These are phyloP conservation scores for Neurospora discreta DNA, from an alignment of 495 filamentous ascomycete species.

Conservation along the genomic window DNA sequence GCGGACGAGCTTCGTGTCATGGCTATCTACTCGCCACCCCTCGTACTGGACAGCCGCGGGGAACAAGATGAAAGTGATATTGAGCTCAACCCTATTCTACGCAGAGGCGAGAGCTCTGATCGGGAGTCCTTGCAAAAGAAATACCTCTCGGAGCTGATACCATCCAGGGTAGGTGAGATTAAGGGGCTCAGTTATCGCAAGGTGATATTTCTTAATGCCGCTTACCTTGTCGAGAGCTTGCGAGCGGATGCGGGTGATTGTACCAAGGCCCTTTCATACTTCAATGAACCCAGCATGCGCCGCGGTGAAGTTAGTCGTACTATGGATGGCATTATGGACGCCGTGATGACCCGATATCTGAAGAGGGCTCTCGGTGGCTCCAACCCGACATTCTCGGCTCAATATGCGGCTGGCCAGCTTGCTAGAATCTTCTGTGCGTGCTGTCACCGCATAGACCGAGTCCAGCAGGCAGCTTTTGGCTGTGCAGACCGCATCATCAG, in stretches of 20 bases:
- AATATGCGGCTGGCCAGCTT: constrained; percentile 78
- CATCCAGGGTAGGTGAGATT: constrained; percentile 64
- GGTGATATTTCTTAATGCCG: constrained; percentile 81
- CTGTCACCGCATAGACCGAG: constrained; percentile 81
- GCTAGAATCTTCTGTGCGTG: constrained; percentile 74
- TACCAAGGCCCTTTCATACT: constrained; percentile 79
- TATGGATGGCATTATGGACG: constrained; percentile 73
- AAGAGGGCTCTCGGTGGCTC: constrained; percentile 55
- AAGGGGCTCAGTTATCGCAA: constrained; percentile 72
- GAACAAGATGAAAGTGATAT: constrained; percentile 90
- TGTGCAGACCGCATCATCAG: constrained; percentile 78
- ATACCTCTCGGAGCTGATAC: constrained; percentile 57
- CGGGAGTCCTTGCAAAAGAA: constrained; percentile 72
- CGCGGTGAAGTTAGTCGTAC: constrained; percentile 67
- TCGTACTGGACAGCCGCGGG: constrained; percentile 73
- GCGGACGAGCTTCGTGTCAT: constrained; percentile 64
- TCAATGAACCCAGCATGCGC: constrained; percentile 78
- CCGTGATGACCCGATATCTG: constrained; percentile 64
- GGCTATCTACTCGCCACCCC: constrained; percentile 72
- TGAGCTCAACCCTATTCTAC: constrained; percentile 83
- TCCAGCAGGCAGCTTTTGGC: constrained; percentile 70
- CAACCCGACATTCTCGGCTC: constrained; percentile 64
- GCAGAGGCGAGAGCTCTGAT: constrained; percentile 67
- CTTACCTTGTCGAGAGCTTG: constrained; percentile 73
- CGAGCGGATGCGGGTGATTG: constrained; percentile 76